Base-by-base conservation (phyloP, 2,329 filamentous ascomycete genomes). In the Colletotrichum truncatum region DNA sequence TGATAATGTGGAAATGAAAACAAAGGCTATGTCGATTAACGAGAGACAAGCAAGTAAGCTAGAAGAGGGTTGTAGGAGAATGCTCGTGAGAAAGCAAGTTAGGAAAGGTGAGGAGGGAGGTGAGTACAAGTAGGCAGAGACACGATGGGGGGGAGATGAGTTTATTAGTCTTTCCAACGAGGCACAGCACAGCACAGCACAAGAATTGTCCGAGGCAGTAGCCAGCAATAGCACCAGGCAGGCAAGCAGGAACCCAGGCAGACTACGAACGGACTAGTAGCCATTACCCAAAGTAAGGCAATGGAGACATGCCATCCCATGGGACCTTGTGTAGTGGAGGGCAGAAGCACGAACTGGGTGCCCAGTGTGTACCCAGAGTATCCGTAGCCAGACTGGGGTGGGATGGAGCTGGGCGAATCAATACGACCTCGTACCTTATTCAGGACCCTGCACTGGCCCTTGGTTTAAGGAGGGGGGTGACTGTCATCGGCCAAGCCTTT, bases 351-450 rank as follows among this genome's bases (percentile, higher is more conserved):
- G 48, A 16, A 36, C 30, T 10, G 7, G 6, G 30, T 23, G 28
- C n/a, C 16, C 28, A 30, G 30, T 23, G 49, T 34, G 32, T 16
- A 23, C n/a, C n/a, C n/a, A n/a, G n/a, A n/a, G n/a, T n/a, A n/a
- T n/a, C n/a, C n/a, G n/a, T n/a, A n/a, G n/a, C n/a, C n/a, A n/a
- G n/a, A n/a, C 21, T 55, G 52, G 53, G 28, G 16, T n/a, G 57
- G 32, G 57, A 61, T 61, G 57, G 41, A 30, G 57, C 57, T 56
- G 28, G 57, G 63, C 63, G 43, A 56, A 66, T 66, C 57, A 66
- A 66, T 63, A 66, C 63, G 63, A 66, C 57, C 34, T 66, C 49
- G 63, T 63, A 63, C 63, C 63, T 66, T 66, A 56, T 56, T 56
- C 63, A 65, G 63, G 57, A 56, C 57, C 57, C 58, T 66, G 63